Base-by-base conservation (phyloP, 2,329 filamentous ascomycete species). In the Paradendryphiella salina region DNA sequence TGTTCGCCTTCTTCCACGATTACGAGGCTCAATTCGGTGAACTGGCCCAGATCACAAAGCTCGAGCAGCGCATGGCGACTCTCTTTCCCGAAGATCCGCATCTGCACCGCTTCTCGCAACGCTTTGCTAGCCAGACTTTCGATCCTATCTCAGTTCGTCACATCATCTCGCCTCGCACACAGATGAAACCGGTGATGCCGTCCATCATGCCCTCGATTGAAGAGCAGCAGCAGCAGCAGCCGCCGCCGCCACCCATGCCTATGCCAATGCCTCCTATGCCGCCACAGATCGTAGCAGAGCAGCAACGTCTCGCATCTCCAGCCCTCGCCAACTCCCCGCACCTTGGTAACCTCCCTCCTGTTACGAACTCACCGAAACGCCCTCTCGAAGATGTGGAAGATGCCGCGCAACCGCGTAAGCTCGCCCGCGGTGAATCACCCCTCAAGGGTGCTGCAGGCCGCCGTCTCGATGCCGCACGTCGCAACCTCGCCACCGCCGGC, bases 1-100 rank as follows among this genome's bases (percentile, higher is more conserved):
- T 99, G 0, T 96, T 96, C 65, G 80, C 85, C 2, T 97, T 93
- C 75, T 93, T 99, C 72, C 93, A 99, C 75, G 88, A 92, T 63
- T 96, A 96, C 70, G 94, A 99, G 76, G 92, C 91, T 9, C 86
- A 91, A 58, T 99, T 92, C 66, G 94, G 95, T 48, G 94, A 99
- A 70, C 81, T 97, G 4, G 85, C 88, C 5, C 92, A 97, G 64
- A 90, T 99, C 46, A 85, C 86, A 58, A 94, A 95, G 70, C 80
- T 99, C 13, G 95, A 99, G 73, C 87, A 87, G 64, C 86, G 94
- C 38, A 97, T 99, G 91, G 83, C 84, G 17, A 91, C 96, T 66
- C 80, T 96, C n/a, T 99, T 90, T 73, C 92, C 92, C 0, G 86
- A 92, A 51, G 93, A 96, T 64, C 87, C 90, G 3, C 86, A 83